Percentiles rank a stretch among this genome's conserved stretches.
These are phyloP conservation scores for Pichia thaimueangensis DNA, from an alignment of 805 yeast genomes.

Conservation along the genomic window DNA sequence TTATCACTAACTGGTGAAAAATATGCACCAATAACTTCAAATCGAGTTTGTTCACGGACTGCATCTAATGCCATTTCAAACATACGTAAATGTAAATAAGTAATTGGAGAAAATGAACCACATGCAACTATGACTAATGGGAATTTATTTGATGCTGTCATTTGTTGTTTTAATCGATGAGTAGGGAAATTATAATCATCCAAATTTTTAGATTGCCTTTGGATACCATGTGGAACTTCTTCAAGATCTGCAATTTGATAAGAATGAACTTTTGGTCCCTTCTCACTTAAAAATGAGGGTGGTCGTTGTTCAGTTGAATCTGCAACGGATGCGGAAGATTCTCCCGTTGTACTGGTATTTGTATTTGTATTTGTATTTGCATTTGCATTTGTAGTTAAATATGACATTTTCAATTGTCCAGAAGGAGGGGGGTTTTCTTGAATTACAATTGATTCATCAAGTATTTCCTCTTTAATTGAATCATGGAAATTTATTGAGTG, in stretches of 20 bases:
- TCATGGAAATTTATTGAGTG: background rate
- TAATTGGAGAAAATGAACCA: conserved; percentile 94
- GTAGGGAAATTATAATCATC: conserved; percentile 76
- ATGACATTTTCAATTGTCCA: too few species aligned
- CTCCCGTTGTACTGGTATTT: background rate
- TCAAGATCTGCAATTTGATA: conserved; percentile 87
- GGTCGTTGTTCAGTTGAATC: conserved; percentile 25
- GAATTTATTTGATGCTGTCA: conserved; percentile 68
- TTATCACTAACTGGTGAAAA: conserved; percentile 93
- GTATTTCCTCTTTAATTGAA: background rate
- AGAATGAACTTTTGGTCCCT: conserved; percentile 39
- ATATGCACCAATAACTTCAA: conserved; percentile 94
- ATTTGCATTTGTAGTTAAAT: too few species aligned
- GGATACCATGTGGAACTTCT: conserved; percentile 93
- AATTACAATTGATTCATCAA: background rate
- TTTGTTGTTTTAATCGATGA: conserved; percentile 67
- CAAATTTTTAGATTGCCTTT: conserved; percentile 72
- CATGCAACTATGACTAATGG: conserved; percentile 96
- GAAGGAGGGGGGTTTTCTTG: background rate
- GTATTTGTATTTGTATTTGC: too few species aligned
- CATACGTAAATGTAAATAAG: conserved; percentile 92
- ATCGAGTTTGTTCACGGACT: conserved; percentile 82
- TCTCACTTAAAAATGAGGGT: conserved; percentile 23
- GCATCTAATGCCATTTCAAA: conserved; percentile 98
- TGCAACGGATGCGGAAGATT: background rate